Conservation (phyloP, 768 basidiomycete species). For the Boletus pseudopeckii region DNA sequence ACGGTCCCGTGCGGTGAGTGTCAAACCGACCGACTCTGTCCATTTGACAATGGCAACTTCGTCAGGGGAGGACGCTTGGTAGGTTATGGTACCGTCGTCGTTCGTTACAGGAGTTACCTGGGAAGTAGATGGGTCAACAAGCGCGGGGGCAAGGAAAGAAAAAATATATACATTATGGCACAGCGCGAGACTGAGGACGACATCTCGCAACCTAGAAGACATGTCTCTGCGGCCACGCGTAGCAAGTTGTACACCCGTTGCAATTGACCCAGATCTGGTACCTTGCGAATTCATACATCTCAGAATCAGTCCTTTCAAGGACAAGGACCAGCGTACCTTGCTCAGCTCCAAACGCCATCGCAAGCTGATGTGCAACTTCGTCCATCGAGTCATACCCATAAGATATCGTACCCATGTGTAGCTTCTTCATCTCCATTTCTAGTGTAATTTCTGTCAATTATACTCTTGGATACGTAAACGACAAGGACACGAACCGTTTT, state of each 20-base stretch:
- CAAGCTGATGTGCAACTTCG: slow-evolving; percentile 91
- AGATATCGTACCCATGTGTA: slow-evolving; percentile 98
- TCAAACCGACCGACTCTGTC: slow-evolving; percentile 93
- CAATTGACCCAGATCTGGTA: slow-evolving; percentile 50
- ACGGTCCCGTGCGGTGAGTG: slow-evolving; percentile 85
- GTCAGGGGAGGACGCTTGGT: slow-evolving; percentile 98
- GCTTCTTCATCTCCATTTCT: slow-evolving; percentile 99
- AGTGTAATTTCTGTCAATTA: background rate
- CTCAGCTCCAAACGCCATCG: slow-evolving; percentile 75
- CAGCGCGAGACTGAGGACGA: slow-evolving; percentile 86
- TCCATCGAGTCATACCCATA: slow-evolving; percentile 99
- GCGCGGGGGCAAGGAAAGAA: background rate
- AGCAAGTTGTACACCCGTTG: slow-evolving; percentile 80
- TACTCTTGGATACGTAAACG: background rate
- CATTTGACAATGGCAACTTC: slow-evolving; percentile 98
- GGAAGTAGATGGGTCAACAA: slow-evolving; percentile 23
- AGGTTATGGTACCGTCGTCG: slow-evolving; percentile 92
- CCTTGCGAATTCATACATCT: slow-evolving; percentile 32
- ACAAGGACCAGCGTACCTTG: slow-evolving; percentile 36
- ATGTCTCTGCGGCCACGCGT: slow-evolving; percentile 89
- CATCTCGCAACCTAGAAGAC: slow-evolving; percentile 89
- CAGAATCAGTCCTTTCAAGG: background rate
- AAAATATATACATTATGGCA: slow-evolving; percentile 82
- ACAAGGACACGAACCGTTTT: slow-evolving; percentile 67
- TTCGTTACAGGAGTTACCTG: slow-evolving; percentile 95